Percentiles rank a stretch among this genome's conserved stretches.
Evolutionary conservation across 495 filamentous ascomycete genomes (phyloP).

Genomic region (Friedmanniomyces simplex): DNA sequence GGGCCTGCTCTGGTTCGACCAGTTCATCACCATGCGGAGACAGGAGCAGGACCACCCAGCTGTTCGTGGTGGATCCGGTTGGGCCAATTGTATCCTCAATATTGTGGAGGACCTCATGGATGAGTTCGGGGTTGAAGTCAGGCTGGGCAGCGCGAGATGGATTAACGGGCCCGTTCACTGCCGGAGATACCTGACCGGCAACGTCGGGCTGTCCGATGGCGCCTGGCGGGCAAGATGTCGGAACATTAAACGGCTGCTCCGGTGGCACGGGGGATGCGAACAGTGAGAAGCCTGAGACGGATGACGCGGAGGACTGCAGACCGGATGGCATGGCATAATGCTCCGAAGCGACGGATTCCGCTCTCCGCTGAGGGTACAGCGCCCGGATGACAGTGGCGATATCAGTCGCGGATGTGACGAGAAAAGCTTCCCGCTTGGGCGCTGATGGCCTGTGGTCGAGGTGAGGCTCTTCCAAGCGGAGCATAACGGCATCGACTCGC

Average conservation of each 20-base stretch:
- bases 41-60: background rate
- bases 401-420: conserved; percentile 66
- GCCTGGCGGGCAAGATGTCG: background rate
- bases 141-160: no score
- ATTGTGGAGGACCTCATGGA: background rate
- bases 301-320: conserved; percentile 54
- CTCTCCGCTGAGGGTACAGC: conserved; percentile 55
- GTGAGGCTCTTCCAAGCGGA: background rate
- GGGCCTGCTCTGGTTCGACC: no score
- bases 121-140: background rate
- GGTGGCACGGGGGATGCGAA: conserved; percentile 11
- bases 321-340: conserved; percentile 39
- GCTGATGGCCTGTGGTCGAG: background rate
- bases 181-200: no score
- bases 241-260: background rate
- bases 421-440: conserved; percentile 34
- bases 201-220: background rate
- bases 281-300: conserved; percentile 51
- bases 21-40: no score
- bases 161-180: no score
- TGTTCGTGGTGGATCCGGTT: background rate
- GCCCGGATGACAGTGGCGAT: conserved; percentile 59
- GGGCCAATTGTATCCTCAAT: background rate
- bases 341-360: conserved; percentile 38
- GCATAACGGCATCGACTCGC: conserved; percentile 7